Conservation (phyloP, 352 stramenopile genomes). For the Phytopythium vexans region DNA sequence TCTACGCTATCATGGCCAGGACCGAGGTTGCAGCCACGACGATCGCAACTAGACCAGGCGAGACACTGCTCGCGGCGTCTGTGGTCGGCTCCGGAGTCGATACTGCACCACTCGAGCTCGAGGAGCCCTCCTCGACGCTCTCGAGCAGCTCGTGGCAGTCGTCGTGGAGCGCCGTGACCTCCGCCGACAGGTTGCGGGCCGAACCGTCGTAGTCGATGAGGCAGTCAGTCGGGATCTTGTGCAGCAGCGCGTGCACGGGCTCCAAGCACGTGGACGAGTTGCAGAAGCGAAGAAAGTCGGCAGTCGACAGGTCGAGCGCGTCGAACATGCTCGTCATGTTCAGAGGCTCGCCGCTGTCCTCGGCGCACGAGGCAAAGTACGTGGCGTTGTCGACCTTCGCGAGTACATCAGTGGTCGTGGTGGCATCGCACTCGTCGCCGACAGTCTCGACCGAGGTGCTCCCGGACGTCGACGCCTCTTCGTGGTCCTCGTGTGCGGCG, state of each 20-base stretch:
- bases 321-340: conserved; percentile 14
- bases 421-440: not conserved
- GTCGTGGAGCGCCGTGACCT: conserved; percentile 6
- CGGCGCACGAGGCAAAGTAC: conserved; percentile 13
- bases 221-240: conserved; percentile 16
- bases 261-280: conserved; percentile 15
- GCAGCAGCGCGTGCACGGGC: conserved; percentile 11
- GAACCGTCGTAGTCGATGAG: conserved; percentile 21
- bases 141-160: conserved; percentile 9
- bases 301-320: conserved; percentile 14
- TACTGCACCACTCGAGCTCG: not conserved
- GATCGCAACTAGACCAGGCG: too few relatives aligned
- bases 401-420: not conserved
- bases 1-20: too few relatives aligned
- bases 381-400: conserved; percentile 10
- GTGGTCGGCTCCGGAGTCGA: too few relatives aligned
- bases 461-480: not conserved
- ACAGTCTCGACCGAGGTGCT: not conserved
- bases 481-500: not conserved
- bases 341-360: not conserved
- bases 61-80: too few relatives aligned
- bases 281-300: conserved; percentile 20
- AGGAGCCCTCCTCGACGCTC: not conserved
- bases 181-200: conserved; percentile 15
- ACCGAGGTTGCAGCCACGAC: too few relatives aligned